These are phyloP conservation scores for Kodamaea sp. DNA, from an alignment of 1,139 yeast species.

Conservation along the genomic window DNA sequence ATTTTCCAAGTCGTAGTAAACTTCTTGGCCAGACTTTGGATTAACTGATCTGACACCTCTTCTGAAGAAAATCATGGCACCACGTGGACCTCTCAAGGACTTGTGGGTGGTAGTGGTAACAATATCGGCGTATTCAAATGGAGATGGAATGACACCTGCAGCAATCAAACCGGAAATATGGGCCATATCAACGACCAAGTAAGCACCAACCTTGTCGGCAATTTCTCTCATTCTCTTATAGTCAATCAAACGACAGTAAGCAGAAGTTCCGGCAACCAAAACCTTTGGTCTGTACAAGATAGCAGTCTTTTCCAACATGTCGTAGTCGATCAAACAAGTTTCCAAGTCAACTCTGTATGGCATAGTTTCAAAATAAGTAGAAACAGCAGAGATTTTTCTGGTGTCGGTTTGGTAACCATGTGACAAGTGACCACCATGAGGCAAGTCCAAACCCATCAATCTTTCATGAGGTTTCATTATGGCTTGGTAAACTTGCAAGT, in stretches of 20 bases:
- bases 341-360: constrained; percentile 91
- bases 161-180: constrained; percentile 96
- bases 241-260: constrained; percentile 92
- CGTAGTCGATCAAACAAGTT: constrained; percentile 94
- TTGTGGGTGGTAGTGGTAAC: constrained; percentile 98
- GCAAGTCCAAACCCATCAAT: constrained; percentile 94
- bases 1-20: constrained; percentile 85
- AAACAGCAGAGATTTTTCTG: constrained; percentile 92
- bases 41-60: constrained; percentile 88
- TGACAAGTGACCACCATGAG: constrained; percentile 97
- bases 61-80: constrained; percentile 98
- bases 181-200: constrained; percentile 96
- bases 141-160: constrained; percentile 94
- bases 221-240: constrained; percentile 94
- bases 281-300: constrained; percentile 90
- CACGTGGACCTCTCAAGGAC: constrained; percentile 98
- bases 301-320: constrained; percentile 88
- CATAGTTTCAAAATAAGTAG: constrained; percentile 97
- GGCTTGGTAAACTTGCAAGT: constrained; percentile 93
- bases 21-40: constrained; percentile 89
- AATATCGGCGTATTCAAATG: constrained; percentile 93
- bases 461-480: constrained; percentile 92
- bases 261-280: constrained; percentile 96
- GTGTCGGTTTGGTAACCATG: constrained; percentile 97
- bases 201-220: constrained; percentile 96